A percentile compares a stretch with the other conserved stretches of the same genome.
Evolutionary conservation across 75 land plant species (phyloP).

Genomic region (Chamaecyparis obtusa): DNA sequence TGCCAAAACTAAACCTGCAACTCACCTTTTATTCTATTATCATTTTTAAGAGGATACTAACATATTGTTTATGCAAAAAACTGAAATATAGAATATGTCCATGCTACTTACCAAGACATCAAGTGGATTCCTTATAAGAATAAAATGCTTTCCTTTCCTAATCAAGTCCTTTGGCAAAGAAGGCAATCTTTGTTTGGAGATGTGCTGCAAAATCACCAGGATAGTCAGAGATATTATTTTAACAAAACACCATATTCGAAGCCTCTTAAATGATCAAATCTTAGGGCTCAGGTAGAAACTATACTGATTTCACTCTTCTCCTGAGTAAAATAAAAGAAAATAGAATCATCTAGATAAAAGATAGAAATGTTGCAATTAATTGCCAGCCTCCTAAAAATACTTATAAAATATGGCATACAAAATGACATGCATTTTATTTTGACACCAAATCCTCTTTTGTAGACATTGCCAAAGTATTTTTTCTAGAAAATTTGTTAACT

Average conservation of each 20-base stretch:
- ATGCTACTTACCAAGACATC: constrained; percentile 63
- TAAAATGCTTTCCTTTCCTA: constrained; percentile 89
- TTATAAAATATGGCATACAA: not conserved
- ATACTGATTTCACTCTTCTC: not conserved
- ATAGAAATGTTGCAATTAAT: not conserved
- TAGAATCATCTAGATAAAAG: not conserved
- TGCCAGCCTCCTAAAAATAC: not conserved
- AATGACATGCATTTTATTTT: not conserved
- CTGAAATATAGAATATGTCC: not conserved
- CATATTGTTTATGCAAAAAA: not conserved
- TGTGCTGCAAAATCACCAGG: constrained; percentile 63
- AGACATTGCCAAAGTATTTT: not conserved
- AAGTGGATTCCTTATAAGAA: constrained; percentile 87
- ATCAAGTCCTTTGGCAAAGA: constrained; percentile 64
- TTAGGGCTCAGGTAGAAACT: not conserved
- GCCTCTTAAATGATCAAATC: not conserved
- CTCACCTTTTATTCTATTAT: not conserved
- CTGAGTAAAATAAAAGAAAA: not conserved
- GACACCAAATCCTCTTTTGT: not conserved
- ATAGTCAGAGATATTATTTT: not conserved
- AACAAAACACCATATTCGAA: not conserved
- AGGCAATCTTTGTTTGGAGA: constrained; percentile 74
- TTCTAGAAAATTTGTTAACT: not conserved
- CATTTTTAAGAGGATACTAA: not conserved
- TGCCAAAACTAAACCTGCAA: too few species aligned